These are phyloP conservation scores for Phytophthora sp. DNA, from an alignment of 352 stramenopile species.

Conservation along the genomic window DNA sequence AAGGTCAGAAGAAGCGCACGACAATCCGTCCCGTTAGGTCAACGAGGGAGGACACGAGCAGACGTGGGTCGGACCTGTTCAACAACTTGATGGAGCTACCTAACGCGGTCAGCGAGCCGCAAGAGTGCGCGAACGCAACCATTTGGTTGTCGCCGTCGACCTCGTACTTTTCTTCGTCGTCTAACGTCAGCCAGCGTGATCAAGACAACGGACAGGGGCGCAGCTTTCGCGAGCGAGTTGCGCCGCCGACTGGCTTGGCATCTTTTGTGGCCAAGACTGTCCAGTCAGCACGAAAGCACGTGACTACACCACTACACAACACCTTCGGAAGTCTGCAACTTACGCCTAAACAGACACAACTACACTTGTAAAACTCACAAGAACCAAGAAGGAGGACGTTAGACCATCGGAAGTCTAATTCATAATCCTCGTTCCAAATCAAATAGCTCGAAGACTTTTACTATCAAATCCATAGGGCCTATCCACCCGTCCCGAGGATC, in stretches of 20 bases:
- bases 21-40: conserved; percentile 41
- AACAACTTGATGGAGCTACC: conserved; percentile 68
- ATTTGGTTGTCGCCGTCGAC: conserved; percentile 25
- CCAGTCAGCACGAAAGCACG: conserved; percentile 61
- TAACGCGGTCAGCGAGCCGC: conserved; percentile 47
- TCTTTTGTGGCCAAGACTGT: conserved; percentile 64
- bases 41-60: conserved; percentile 28
- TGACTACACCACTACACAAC: conserved; percentile 35
- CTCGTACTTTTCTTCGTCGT: conserved; percentile 26
- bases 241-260: conserved; percentile 37
- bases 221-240: conserved; percentile 29
- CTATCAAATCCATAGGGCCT: background rate
- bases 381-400: conserved; percentile 12
- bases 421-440: conserved; percentile 13
- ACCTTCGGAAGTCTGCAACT: conserved; percentile 39
- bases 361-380: conserved; percentile 7
- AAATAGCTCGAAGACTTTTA: background rate
- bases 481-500: background rate
- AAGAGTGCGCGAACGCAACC: conserved; percentile 23
- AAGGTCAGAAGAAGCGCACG: conserved; percentile 45
- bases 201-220: conserved; percentile 17
- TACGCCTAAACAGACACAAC: background rate
- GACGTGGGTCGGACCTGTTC: conserved; percentile 45
- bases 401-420: conserved; percentile 24
- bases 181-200: conserved; percentile 1